Base-by-base conservation (phyloP, 1,139 yeast species). In the Geotrichum restrictum region DNA sequence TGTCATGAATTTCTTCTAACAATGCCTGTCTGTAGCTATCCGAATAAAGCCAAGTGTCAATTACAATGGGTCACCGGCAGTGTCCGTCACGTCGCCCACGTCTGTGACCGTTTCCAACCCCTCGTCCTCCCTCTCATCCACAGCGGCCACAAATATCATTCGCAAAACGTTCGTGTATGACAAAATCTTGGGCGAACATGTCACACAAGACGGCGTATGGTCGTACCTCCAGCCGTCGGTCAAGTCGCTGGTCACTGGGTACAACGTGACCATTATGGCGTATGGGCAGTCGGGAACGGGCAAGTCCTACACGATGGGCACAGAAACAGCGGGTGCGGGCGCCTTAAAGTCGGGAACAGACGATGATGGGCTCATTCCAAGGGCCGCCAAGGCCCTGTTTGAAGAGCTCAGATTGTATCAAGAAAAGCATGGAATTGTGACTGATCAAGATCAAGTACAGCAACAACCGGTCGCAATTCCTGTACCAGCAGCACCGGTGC, bases 241-340 rank as follows among this genome's bases (percentile, higher is more conserved):
- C 1, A 38, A 52, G 40, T 48, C 56, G 18, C 52, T 62, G 34
- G 44, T 63, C 1, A 55, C 58, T 22, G 68, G 67, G 1, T 63
- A 60, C 47, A 64, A 64, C 47, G 66, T 64, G 19, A 58, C 66
- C 1, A 55, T 64, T 19, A 60, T 65, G 64, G 67, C 68, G 1
- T 64, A 64, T 45, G 68, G 68, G 37, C 68, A 63, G 51, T 58
- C 63, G 18, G 68, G 68, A 1, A 59, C 65, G 1, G 68, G 68
- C 6, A 65, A 65, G 46, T 63, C 65, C 45, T 64, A 62, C 49
- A 64, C 68, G 3, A 63, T 65, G 66, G 68, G 68, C 10, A 63
- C 67, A 2, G 29, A 24, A 24, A 8, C 29, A 5, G 8, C 29
- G 29, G 29, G 29, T 5, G 29, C 29, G 29, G 29, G 7, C 8